Evolutionary conservation across 208 protist species (phyloP), one percentile per base, ranked within the genome.

Genomic region (Crithidia expoeki): DNA sequence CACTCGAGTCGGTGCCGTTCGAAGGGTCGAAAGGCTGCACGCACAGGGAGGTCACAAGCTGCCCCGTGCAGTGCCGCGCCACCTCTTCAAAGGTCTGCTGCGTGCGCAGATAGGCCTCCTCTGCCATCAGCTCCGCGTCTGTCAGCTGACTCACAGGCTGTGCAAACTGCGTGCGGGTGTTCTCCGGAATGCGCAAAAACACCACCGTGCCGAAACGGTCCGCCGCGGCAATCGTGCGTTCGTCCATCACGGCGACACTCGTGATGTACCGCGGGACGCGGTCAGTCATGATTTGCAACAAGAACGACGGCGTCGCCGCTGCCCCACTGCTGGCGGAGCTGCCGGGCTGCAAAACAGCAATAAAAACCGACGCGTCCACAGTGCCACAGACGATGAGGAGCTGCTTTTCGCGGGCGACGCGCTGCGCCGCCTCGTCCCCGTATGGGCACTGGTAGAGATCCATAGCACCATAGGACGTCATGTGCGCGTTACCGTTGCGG

Each of bases 311-410:
- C 21, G 65, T 74, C n/a, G 63, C 17, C 44, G 52, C 56, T 2
- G 10, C 34, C 0, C 55, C 67, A 21, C 30, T 36, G 11, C 61
- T 34, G 17, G 34, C 51, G 7, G 38, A 16, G 47, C 68, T 51
- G 12, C 82, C 72, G 5, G 85, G 77, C 52, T 92, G 87, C 30
- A 93, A 62, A 11, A 74, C 86, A 33, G 81, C 87, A 27, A 95
- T 70, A 28, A 93, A 84, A 10, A 95, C 79, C 4, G 90, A 95
- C 32, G 86, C 76, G 28, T 77, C 66, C 59, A 81, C 73, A 12
- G 87, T 93, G 27, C 80, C 87, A 59, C 87, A 93, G 38, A 92
- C 74, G 42, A 95, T 83, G n/a, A 95, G 79, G 47, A 93, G 75
- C 57, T 84, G 84, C 49, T 75, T 49, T 38, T 88, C 81, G 2